Percentiles rank a stretch among this genome's conserved stretches.
phyloP scores from a whole-genome alignment of 768 basidiomycete species.

The Russula emetica region DNA sequence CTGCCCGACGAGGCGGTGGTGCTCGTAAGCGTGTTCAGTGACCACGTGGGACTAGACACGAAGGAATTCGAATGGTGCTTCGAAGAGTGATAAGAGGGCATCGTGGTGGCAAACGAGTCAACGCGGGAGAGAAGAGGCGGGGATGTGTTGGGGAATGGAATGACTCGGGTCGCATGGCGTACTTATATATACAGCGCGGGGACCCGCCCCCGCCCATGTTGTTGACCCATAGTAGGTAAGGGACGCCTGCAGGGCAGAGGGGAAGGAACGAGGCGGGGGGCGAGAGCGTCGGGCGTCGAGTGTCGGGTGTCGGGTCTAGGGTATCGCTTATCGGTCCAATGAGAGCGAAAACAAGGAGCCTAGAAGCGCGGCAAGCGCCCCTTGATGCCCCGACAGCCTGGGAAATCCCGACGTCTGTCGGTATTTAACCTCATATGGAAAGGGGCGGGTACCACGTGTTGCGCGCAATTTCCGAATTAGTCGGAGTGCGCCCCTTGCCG shows the following conservation, averaged over 20 bases:
- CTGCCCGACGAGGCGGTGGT: conserved; percentile 14
- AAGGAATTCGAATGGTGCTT: conserved; percentile 18
- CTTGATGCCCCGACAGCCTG: neutral
- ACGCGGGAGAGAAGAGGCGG: neutral
- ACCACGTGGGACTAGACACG: conserved; percentile 26
- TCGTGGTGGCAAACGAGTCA: conserved; percentile 12
- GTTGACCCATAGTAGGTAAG: conserved; percentile 8
- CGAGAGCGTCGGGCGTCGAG: neutral
- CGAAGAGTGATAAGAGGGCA: conserved; percentile 20
- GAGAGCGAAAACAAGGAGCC: neutral
- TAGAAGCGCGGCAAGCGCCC: neutral
- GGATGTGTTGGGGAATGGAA: conserved; percentile 1
- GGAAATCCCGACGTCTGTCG: neutral
- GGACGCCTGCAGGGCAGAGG: conserved; percentile 9
- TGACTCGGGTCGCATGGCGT: conserved; percentile 7
- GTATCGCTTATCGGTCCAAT: conserved; percentile 7
- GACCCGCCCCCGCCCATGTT: neutral
- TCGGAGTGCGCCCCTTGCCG: neutral
- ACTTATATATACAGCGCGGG: conserved; percentile 13
- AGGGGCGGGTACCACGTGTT: neutral
- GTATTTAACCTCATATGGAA: conserved; percentile 7
- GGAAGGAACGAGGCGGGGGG: neutral
- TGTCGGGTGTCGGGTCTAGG: neutral
- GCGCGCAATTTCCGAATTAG: neutral
- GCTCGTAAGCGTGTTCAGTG: conserved; percentile 21